Evolutionary conservation across 1,284 basidiomycete genomes (phyloP), one percentile per base, ranked within the genome.

Genomic region (Irpex sp.): DNA sequence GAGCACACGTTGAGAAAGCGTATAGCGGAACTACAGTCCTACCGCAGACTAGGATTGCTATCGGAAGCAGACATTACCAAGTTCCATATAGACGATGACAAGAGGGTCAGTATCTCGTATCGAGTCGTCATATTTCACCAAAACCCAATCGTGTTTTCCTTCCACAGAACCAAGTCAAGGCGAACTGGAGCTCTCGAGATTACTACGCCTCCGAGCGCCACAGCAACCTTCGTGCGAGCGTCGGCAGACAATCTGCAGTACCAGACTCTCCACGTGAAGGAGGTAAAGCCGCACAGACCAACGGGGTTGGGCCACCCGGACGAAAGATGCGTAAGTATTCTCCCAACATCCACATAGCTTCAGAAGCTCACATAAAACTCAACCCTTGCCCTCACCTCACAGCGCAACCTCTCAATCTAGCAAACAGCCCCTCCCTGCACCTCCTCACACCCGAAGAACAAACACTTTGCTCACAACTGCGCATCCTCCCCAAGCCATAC

Each of bases 401-500:
- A 89, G 88, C 85, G 62, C 85, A 84, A 3, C 92, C 93, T 1
- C 85, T 95, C 72, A 94, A 95, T 72, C 84, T 96, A 57, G 89
- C 92, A 51, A 94, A 94, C 72, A 91, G 90, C 68, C 91, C 91
- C 2, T 92, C 89, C 1, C 79, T 97, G 8, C 93, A 97, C 71
- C 83, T 98, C 9, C 88, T 98, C 66, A 92, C 92, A 0, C 82
- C 87, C 4, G 88, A 89, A 31, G 95, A 97, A 76, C 92, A 95
- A 75, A 81, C 84, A 0, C 85, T 98, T n/a, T 97, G 95, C 74
- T 92, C 93, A 2, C 83, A 85, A 61, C 81, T 97, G 15, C 89
- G 94, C 4, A 94, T 97, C 63, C 81, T 97, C 46, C 95, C 95
- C 0, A 93, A 94, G 70, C 93, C 95, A 1, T 98, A 96, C 75